phyloP scores from a whole-genome alignment of 2,329 filamentous ascomycete species.

The Thyridium curvatum region DNA sequence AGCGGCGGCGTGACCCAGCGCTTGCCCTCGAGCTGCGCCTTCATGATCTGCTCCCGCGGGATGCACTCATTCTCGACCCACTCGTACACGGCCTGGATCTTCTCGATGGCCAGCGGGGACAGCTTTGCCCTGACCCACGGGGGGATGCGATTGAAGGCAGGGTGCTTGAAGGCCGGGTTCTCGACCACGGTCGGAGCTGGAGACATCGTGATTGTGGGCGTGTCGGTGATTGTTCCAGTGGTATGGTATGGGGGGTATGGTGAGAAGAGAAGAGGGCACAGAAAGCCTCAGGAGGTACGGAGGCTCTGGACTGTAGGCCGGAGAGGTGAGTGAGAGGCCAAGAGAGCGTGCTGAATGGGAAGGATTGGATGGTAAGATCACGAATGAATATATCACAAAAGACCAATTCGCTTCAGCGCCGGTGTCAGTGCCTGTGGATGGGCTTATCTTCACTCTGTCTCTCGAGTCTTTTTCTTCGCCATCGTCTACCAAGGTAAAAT shows the following conservation, averaged over 20 bases:
- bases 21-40: conserved; percentile 24
- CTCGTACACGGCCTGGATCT: conserved; percentile 27
- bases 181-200: not conserved
- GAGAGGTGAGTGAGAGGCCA: too few relatives aligned
- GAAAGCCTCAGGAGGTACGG: too few relatives aligned
- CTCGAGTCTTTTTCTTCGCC: too few relatives aligned
- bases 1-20: conserved; percentile 32
- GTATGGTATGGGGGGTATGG: not conserved
- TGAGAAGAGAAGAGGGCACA: not conserved
- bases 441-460: too few relatives aligned
- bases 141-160: conserved; percentile 17
- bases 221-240: not conserved
- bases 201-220: not conserved
- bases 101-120: conserved; percentile 14
- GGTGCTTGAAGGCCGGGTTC: conserved; percentile 11
- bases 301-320: too few relatives aligned
- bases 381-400: too few relatives aligned
- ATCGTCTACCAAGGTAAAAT: too few relatives aligned
- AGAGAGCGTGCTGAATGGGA: too few relatives aligned
- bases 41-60: conserved; percentile 32
- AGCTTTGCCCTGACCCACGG: conserved; percentile 4
- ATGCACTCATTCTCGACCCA: conserved; percentile 36
- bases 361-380: too few relatives aligned
- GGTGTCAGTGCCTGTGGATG: too few relatives aligned
- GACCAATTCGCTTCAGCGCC: too few relatives aligned